Base-by-base conservation (phyloP, 768 basidiomycete genomes). In the Mycena vitilis region DNA sequence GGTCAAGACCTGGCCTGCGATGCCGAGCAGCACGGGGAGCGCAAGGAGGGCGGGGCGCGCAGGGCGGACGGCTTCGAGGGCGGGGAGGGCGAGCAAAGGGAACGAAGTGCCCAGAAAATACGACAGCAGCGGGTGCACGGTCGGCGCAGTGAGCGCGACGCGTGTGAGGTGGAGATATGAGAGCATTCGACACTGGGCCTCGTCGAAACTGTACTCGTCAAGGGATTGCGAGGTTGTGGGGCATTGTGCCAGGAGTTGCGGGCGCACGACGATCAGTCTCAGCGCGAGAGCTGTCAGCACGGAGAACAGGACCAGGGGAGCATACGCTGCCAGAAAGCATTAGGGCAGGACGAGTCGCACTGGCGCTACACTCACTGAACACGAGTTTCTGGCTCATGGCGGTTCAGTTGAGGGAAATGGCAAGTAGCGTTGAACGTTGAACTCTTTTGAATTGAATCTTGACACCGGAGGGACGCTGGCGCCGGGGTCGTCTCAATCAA, bases 61-160 rank as follows among this genome's bases (percentile, higher is more conserved):
- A 3, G 75, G 70, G 23, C 87, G 81, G 38, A 79, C 79, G 7
- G 83, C 79, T 74, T 89, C 87, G 54, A 87, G 70, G 49, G 77
- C 77, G 23, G 81, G 83, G 49, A 86, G 74, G 23, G 81, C 75
- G 20, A 84, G 61, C n/a, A 86, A 66, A 7, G 82, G 78, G 4
- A 76, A 68, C 23, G 75, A 72, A 20, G 77, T 76, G 23, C 75
- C 75, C 30, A 85, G 63, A 48, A 82, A 79, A 66, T 86, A 86
- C 9, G 73, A 73, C 44, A 84, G 73, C 68, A 81, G 80, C 10
- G 75, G 73, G 30, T 71, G 70, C 25, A 76, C 75, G 11, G 73
- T 57, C 0, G 72, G 75, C 44, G 16, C 40, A 9, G 76, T 71
- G 66, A 87, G 78, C 23, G 80, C 77, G 45, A 75, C 16, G 4